phyloP scores from a whole-genome alignment of 2,329 filamentous ascomycete genomes.

The Coleophoma eucalyptorum region DNA sequence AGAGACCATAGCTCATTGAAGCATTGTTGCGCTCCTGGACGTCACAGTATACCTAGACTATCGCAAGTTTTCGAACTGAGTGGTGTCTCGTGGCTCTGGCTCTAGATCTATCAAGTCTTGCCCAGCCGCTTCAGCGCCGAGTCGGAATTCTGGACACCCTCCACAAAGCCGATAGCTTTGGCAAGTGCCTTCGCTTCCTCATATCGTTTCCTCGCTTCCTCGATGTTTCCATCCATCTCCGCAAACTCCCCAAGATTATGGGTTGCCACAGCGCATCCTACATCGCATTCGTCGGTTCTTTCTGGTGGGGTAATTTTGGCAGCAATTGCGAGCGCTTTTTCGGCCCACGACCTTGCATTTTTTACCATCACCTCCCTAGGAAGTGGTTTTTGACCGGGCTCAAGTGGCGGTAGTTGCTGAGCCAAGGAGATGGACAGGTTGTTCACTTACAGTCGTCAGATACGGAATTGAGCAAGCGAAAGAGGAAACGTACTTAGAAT shows the following conservation, averaged over 20 bases:
- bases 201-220: slow-evolving; percentile 65
- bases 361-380: slow-evolving; percentile 61
- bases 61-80: no score
- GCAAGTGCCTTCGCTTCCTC: slow-evolving; percentile 63
- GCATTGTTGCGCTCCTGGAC: no score
- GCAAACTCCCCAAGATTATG: slow-evolving; percentile 85
- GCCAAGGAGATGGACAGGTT: slow-evolving; percentile 73
- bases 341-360: slow-evolving; percentile 73
- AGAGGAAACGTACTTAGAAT: slow-evolving; percentile 59
- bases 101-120: neutral
- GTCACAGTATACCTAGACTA: no score
- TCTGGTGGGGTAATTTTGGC: slow-evolving; percentile 60
- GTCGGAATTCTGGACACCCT: slow-evolving; percentile 49
- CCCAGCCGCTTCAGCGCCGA: slow-evolving; percentile 38
- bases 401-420: slow-evolving; percentile 35
- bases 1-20: no score
- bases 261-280: slow-evolving; percentile 78
- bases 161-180: slow-evolving; percentile 45
- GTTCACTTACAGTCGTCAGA: slow-evolving; percentile 56
- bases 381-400: slow-evolving; percentile 33
- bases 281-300: slow-evolving; percentile 75
- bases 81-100: no score
- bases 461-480: neutral
- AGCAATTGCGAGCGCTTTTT: slow-evolving; percentile 68
- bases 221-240: slow-evolving; percentile 63